Evolutionary conservation across 139 green algal species (phyloP).

Genomic region (Micromonas pusilla): DNA sequence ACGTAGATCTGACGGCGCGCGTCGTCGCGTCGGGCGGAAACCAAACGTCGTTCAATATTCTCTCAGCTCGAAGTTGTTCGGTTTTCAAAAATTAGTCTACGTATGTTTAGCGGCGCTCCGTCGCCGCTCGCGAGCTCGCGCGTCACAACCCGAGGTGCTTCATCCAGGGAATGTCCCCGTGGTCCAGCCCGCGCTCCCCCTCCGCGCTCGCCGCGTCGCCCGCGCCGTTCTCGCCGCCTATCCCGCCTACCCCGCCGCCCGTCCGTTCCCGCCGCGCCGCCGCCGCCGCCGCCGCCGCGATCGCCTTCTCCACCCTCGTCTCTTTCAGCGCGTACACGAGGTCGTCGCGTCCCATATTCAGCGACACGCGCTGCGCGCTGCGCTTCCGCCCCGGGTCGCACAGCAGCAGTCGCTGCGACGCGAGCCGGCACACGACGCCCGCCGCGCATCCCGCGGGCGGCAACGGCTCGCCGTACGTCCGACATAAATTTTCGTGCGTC

Average conservation of each 20-base stretch:
- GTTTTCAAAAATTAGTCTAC: too few relatives aligned
- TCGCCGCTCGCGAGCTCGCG: too few relatives aligned
- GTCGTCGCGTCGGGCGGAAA: too few relatives aligned
- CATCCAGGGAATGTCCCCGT: neutral
- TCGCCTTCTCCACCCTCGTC: neutral
- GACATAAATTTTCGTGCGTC: slow-evolving; percentile 6
- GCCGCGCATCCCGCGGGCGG: neutral
- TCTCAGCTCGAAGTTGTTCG: too few relatives aligned
- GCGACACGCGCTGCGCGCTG: neutral
- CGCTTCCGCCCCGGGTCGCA: neutral
- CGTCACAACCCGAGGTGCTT: too few relatives aligned
- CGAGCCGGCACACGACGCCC: neutral
- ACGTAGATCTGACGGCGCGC: too few relatives aligned
- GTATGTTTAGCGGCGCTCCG: too few relatives aligned
- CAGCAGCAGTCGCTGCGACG: neutral
- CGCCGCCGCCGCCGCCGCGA: too few relatives aligned
- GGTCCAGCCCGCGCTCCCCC: neutral
- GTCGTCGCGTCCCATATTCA: neutral
- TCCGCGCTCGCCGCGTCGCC: too few relatives aligned
- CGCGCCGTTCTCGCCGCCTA: too few relatives aligned
- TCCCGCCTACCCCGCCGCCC: neutral
- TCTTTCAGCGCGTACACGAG: slow-evolving; percentile 3
- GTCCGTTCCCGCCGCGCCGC: neutral
- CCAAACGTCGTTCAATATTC: too few relatives aligned
- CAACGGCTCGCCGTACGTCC: neutral